Percentiles rank a stretch among this genome's conserved stretches.
These are phyloP conservation scores for Magnolia officinalis DNA, from an alignment of 164 flowering plant species.

Conservation along the genomic window DNA sequence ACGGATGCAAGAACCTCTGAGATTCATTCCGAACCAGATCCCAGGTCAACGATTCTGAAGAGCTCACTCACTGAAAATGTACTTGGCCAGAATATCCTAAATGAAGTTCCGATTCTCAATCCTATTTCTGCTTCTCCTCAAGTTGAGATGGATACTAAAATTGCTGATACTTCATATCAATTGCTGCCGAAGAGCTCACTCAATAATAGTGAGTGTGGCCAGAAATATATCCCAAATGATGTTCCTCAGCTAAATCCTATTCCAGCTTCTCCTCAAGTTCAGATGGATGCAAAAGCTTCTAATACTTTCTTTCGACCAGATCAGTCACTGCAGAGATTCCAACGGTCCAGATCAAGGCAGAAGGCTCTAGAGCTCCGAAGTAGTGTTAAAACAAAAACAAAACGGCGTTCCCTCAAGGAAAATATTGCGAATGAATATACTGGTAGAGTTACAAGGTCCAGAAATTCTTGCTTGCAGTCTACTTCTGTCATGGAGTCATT, in stretches of 20 bases:
- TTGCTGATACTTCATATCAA: not conserved
- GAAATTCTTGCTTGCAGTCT: conserved; percentile 1
- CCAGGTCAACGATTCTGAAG: not conserved
- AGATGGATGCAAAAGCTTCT: conserved; percentile 20
- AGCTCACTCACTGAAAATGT: not conserved
- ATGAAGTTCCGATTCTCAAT: conserved; percentile 6
- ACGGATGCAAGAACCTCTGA: conserved; percentile 16
- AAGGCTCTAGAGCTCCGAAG: conserved; percentile 75
- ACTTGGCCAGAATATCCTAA: not conserved
- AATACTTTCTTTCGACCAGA: conserved; percentile 21
- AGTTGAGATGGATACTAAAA: not conserved
- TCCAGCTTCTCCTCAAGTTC: conserved; percentile 32
- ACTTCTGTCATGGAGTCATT: not conserved
- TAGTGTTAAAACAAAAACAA: conserved; percentile 44
- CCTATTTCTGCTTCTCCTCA: conserved; percentile 31
- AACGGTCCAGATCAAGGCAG: conserved; percentile 86
- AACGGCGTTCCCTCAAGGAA: conserved; percentile 14
- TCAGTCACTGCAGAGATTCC: conserved; percentile 49
- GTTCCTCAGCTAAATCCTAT: conserved; percentile 6
- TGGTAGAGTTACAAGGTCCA: conserved; percentile 12
- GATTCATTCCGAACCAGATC: conserved; percentile 23
- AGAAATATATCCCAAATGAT: not conserved
- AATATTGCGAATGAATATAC: conserved; percentile 6
- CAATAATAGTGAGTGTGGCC: conserved; percentile 6
- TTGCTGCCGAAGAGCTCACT: conserved; percentile 14